A percentile compares a stretch with the other conserved stretches of the same genome.
phyloP scores from a whole-genome alignment of 352 stramenopile genomes.

The Globisporangium nunn region DNA sequence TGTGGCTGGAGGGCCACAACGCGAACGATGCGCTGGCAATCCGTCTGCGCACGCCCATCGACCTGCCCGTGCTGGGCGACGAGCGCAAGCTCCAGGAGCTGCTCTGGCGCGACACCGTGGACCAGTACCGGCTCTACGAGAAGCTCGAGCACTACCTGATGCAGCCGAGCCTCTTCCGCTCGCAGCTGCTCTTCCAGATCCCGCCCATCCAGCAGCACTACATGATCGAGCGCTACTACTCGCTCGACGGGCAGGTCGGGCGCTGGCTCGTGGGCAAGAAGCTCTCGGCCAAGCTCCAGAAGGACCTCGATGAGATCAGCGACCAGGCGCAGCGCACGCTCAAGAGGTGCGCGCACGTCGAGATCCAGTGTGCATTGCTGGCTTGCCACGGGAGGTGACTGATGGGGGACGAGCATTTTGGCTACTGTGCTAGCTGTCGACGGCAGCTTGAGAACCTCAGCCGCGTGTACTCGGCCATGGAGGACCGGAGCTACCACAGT shows the following conservation, averaged over 20 bases:
- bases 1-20: constrained; percentile 76
- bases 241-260: constrained; percentile 56
- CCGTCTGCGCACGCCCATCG: constrained; percentile 37
- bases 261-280: constrained; percentile 78
- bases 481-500: constrained; percentile 78
- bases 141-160: constrained; percentile 81
- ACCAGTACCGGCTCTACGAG: constrained; percentile 81
- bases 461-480: constrained; percentile 61
- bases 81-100: constrained; percentile 53
- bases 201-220: constrained; percentile 68
- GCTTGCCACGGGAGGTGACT: too few relatives aligned
- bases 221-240: constrained; percentile 80
- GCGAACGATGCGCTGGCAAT: constrained; percentile 41
- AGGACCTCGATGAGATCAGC: constrained; percentile 82
- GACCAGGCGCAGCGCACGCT: constrained; percentile 55
- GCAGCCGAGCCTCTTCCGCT: constrained; percentile 71
- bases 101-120: constrained; percentile 70
- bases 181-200: constrained; percentile 80
- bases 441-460: constrained; percentile 76
- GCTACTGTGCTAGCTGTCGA: constrained; percentile 33
- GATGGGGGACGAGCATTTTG: neutral
- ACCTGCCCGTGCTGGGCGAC: constrained; percentile 46
- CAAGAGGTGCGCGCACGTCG: constrained; percentile 24
- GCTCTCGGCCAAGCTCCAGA: constrained; percentile 72
- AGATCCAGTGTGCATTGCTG: too few relatives aligned